Evolutionary conservation across 2,329 filamentous ascomycete species (phyloP), one percentile per base, ranked within the genome.

Genomic region (Colletotrichum tropicicola): DNA sequence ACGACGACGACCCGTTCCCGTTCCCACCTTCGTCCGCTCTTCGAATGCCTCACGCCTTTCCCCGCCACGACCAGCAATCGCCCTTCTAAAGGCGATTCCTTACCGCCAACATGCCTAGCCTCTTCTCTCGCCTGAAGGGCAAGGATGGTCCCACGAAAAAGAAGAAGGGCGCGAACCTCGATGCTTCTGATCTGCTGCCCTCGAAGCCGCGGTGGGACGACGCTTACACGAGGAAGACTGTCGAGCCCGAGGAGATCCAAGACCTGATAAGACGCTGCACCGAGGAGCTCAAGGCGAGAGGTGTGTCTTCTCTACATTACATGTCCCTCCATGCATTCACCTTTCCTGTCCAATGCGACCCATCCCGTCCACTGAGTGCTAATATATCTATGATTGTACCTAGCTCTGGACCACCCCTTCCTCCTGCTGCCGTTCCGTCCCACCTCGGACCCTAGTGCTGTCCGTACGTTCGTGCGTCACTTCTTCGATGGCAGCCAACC

Each of bases 401-500:
- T 69, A 97, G 94, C 91, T 70, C 90, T 98, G 73, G 91, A 98
- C 76, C 90, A 91, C 65, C 96, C 96, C 1, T 98, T 99, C 78
- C 87, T 98, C 27, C 89, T 99, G 8, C 87, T 99, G 4, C 96
- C 96, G 12, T 99, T 98, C 80, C 91, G 96, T 72, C 96, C 95
- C 21, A 93, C 92, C 27, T 96, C 94, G 68, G 94, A 99, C 75
- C 91, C 95, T 44, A 96, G 92, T 78, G 92, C 93, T 55, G 94
- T 97, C 67, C 92, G 94, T 75, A 95, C 92, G 21, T 98, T 98
- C 73, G 87, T 99, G 72, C 91, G 93, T 74, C 94, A 95, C 79
- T 98, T 93, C 80, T 99, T 98, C 82, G 92, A 91, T 74, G 84
- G 88, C 62, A 76, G 85, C 81, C 79, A 91, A 65, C 84, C 83